Evolutionary conservation across 495 filamentous ascomycete genomes (phyloP).

Genomic region (Hyaloscypha variabilis): DNA sequence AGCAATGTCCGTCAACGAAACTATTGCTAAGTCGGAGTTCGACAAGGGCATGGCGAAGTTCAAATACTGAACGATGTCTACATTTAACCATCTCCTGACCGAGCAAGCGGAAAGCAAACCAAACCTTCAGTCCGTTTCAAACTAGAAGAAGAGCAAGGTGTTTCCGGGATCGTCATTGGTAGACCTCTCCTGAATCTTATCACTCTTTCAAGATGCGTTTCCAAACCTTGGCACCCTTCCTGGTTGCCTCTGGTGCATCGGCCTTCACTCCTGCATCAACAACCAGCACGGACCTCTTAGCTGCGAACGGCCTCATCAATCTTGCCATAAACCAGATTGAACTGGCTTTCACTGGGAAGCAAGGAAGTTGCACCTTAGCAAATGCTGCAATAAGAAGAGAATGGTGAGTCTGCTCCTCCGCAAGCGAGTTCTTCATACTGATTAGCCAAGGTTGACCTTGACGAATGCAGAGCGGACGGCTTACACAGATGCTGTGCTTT

Average conservation of each 20-base stretch:
- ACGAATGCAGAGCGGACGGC: conserved; percentile 40
- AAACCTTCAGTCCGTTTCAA: conserved; percentile 2
- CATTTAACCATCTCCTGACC: background rate
- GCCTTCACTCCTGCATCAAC: conserved; percentile 26
- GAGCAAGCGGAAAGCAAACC: background rate
- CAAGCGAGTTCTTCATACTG: background rate
- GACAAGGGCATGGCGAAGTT: background rate
- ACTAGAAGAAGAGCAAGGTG: conserved; percentile 1
- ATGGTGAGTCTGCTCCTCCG: conserved; percentile 37
- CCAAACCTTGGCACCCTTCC: conserved; percentile 8
- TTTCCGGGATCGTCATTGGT: background rate
- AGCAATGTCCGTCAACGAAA: background rate
- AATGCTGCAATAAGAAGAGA: conserved; percentile 47
- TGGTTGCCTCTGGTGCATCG: conserved; percentile 10
- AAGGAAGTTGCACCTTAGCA: conserved; percentile 44
- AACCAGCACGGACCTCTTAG: conserved; percentile 24
- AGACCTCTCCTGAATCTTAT: background rate
- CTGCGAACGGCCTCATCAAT: conserved; percentile 28
- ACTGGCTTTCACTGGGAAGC: conserved; percentile 12
- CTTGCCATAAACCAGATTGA: conserved; percentile 21
- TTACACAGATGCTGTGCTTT: conserved; percentile 69
- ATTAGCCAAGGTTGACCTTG: conserved; percentile 41
- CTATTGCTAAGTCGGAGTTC: background rate
- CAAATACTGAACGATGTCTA: background rate
- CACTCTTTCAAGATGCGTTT: conserved; percentile 18